These are phyloP conservation scores for Astrothelium subdiscretum DNA, from an alignment of 495 filamentous ascomycete species.

Conservation along the genomic window DNA sequence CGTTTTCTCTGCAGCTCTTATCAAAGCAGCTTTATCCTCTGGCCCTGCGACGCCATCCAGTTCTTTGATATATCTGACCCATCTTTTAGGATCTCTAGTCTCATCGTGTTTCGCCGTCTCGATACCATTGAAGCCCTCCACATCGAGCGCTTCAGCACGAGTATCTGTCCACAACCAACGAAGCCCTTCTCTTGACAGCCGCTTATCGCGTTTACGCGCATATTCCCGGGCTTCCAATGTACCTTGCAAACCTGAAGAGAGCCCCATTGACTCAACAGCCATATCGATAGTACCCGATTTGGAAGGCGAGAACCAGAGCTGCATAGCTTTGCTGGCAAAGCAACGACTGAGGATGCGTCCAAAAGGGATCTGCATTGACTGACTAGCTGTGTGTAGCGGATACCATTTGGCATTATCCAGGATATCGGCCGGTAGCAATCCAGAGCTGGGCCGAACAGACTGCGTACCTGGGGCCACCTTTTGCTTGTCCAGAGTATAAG, in stretches of 20 bases:
- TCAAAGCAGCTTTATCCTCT: constrained; percentile 1
- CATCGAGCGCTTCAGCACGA: constrained; percentile 41
- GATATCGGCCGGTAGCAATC: constrained; percentile 28
- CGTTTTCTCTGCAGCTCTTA: background rate
- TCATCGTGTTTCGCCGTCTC: constrained; percentile 7
- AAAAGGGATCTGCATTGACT: constrained; percentile 35
- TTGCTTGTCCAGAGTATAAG: constrained; percentile 33
- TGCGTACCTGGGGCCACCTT: constrained; percentile 17
- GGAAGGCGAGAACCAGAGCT: constrained; percentile 29
- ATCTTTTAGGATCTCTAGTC: constrained; percentile 9
- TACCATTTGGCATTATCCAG: constrained; percentile 39
- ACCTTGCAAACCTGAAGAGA: constrained; percentile 22
- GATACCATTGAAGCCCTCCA: constrained; percentile 41
- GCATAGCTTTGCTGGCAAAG: constrained; percentile 39
- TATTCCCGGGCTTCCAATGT: constrained; percentile 33
- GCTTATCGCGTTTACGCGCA: constrained; percentile 33
- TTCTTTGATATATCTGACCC: constrained; percentile 8
- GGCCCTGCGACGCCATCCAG: constrained; percentile 1
- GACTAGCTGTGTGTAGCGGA: constrained; percentile 27
- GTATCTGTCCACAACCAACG: constrained; percentile 47
- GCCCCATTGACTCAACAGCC: constrained; percentile 11
- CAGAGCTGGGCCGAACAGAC: constrained; percentile 17
- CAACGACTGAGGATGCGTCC: constrained; percentile 42
- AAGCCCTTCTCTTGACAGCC: constrained; percentile 31
- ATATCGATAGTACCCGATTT: background rate